Evolutionary conservation across 768 basidiomycete species (phyloP).

Genomic region (Grammothele lineata): DNA sequence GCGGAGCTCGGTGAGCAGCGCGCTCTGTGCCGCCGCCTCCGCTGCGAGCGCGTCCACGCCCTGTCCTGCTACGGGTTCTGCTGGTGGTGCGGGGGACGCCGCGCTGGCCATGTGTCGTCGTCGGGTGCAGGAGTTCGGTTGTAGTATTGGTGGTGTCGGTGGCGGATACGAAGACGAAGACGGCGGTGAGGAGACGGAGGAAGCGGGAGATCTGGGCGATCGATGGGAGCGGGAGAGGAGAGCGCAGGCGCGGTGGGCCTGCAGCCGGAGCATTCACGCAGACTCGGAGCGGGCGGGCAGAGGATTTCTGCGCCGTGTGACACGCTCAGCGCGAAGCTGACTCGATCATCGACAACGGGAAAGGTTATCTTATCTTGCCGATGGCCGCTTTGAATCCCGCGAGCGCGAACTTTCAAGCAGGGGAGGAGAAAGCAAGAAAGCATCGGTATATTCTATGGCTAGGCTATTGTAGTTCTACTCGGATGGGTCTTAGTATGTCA

Average conservation of each 20-base stretch:
- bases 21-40: constrained; percentile 53
- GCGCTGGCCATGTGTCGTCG: constrained; percentile 33
- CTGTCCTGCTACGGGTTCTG: too few relatives aligned
- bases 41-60: constrained; percentile 40
- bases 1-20: constrained; percentile 59
- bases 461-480: not conserved
- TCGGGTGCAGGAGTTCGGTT: too few relatives aligned
- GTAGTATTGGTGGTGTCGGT: too few relatives aligned
- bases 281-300: not conserved
- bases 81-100: too few relatives aligned
- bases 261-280: constrained; percentile 15
- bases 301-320: constrained; percentile 15
- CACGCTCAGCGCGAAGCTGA: constrained; percentile 2
- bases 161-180: not conserved
- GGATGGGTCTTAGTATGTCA: not conserved
- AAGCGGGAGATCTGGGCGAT: constrained; percentile 9
- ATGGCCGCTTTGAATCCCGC: too few relatives aligned
- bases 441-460: not conserved
- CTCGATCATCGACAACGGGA: constrained; percentile 10
- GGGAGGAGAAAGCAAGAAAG: too few relatives aligned
- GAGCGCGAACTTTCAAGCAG: too few relatives aligned
- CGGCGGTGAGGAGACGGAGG: not conserved
- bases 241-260: constrained; percentile 3
- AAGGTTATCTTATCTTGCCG: constrained; percentile 13
- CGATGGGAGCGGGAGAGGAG: constrained; percentile 7